Base-by-base conservation (phyloP, 169 alveolate species). In the Eimeria sp. region DNA sequence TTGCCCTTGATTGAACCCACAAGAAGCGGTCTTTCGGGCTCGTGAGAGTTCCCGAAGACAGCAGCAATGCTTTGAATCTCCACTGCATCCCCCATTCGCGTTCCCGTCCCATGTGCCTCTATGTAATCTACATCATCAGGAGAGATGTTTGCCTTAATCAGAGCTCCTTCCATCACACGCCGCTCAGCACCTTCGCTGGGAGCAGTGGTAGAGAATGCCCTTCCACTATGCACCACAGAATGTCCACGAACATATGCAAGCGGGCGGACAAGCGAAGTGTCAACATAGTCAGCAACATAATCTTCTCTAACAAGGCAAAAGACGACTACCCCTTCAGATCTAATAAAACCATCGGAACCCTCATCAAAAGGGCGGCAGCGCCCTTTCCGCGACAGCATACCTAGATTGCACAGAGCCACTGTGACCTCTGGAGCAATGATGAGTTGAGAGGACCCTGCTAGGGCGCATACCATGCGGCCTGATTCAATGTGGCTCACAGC, bases 21-120 rank as follows among this genome's bases (percentile, higher is more conserved):
- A 62, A 96, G 95, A 23, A 97, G 80, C 1, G 98, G 97, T 68
- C 95, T 88, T 20, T 33, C 97, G n/a, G 96, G 68, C 46, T 78
- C 93, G 58, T 97, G 95, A 4, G 95, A 89, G 60, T 66, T 68
- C n/a, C 96, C 95, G 88, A 96, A 97, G 54, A 97, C 97, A 37
- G 95, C 95, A 56, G 96, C 97, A n/a, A 97, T 68, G n/a, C 97
- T 97, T 37, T 96, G 90, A 43, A 97, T 46, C 56, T 97, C 98
- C 74, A 97, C 97, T n/a, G 98, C 97, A 90, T 97, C 98, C n/a
- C 98, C 98, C 33, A 97, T 97, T 23, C 96, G 54, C n/a, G 98
- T 97, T n/a, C 98, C 98, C 25, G 98, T 97, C 3, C 98, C 98
- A 85, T 97, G 98, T 14, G 98, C 97, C 83, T 97, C 98, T 6